A percentile compares a stretch with the other conserved stretches of the same genome.
phyloP scores from a whole-genome alignment of 805 yeast genomes.

The Candida succiphila region DNA sequence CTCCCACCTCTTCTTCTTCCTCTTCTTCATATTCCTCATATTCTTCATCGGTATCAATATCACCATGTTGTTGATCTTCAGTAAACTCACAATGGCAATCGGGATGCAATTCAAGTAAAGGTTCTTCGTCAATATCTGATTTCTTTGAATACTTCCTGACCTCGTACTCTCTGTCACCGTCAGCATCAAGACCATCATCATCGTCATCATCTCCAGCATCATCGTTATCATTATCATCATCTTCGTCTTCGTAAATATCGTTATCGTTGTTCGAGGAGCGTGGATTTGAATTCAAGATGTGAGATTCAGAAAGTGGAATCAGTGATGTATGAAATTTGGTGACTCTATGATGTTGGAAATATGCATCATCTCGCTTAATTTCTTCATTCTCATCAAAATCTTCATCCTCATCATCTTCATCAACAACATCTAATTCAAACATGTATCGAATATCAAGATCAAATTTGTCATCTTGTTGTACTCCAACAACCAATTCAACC shows the following conservation, averaged over 20 bases:
- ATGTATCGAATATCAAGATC: slow-evolving; percentile 46
- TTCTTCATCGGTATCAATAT: slow-evolving; percentile 9
- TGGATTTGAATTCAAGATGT: too few species aligned
- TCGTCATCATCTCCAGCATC: background rate
- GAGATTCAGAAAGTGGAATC: too few species aligned
- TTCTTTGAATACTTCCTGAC: slow-evolving; percentile 6
- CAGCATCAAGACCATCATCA: slow-evolving; percentile 1
- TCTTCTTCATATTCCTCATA: slow-evolving; percentile 8
- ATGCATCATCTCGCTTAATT: slow-evolving; percentile 6
- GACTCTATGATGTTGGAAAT: too few species aligned
- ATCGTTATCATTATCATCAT: too few species aligned
- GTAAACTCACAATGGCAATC: slow-evolving; percentile 28
- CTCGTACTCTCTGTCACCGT: slow-evolving; percentile 13
- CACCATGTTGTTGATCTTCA: slow-evolving; percentile 14
- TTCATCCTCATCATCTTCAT: slow-evolving; percentile 17
- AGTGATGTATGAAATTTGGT: too few species aligned
- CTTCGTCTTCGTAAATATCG: too few species aligned
- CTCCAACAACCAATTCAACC: slow-evolving; percentile 41
- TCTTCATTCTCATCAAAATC: slow-evolving; percentile 19
- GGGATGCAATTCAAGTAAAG: slow-evolving; percentile 20
- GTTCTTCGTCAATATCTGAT: slow-evolving; percentile 4
- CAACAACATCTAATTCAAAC: slow-evolving; percentile 21
- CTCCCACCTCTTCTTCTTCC: slow-evolving; percentile 5
- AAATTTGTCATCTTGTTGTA: slow-evolving; percentile 52
- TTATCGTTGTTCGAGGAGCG: too few species aligned